Percentiles rank a stretch among this genome's conserved stretches.
Evolutionary conservation across 495 filamentous ascomycete genomes (phyloP).

Genomic region (Echria macrotheca): DNA sequence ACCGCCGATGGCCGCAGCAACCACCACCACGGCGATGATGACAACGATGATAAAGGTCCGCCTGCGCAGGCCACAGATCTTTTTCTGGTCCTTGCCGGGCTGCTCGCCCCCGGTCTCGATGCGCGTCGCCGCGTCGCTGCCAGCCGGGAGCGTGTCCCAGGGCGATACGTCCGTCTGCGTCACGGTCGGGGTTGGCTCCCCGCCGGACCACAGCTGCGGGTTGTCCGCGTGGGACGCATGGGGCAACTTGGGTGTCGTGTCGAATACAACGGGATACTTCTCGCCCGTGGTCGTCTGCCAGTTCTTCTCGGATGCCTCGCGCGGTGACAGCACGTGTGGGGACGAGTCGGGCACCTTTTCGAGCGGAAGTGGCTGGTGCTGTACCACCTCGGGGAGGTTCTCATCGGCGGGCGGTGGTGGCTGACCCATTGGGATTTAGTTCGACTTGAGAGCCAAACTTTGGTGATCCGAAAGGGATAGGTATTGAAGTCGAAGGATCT

Average conservation of each 20-base stretch:
- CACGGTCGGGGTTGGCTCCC: conserved; percentile 4
- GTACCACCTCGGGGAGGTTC: conserved; percentile 25
- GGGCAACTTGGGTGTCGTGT: conserved; percentile 20
- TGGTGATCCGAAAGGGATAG: too few relatives aligned
- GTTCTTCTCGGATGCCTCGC: not conserved
- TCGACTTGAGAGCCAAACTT: too few relatives aligned
- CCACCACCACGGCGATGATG: conserved; percentile 13
- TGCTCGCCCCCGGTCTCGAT: not conserved
- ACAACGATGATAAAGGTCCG: conserved; percentile 18
- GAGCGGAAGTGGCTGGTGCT: conserved; percentile 8
- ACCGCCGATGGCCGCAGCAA: conserved; percentile 23
- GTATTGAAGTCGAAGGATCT: not conserved
- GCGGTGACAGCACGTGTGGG: conserved; percentile 12
- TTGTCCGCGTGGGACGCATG: conserved; percentile 1
- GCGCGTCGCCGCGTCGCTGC: not conserved
- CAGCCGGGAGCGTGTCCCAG: conserved; percentile 14
- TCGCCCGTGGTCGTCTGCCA: conserved; percentile 11
- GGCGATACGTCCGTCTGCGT: conserved; percentile 2
- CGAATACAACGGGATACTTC: conserved; percentile 23
- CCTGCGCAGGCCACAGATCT: conserved; percentile 21
- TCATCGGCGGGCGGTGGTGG: too few relatives aligned
- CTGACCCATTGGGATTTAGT: too few relatives aligned
- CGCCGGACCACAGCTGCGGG: not conserved
- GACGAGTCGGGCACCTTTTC: conserved; percentile 12
- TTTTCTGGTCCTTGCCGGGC: not conserved